A percentile compares a stretch with the other conserved stretches of the same genome.
These are phyloP conservation scores for Pleurotus salmoneostramineus DNA, from an alignment of 768 basidiomycete species.

Conservation along the genomic window DNA sequence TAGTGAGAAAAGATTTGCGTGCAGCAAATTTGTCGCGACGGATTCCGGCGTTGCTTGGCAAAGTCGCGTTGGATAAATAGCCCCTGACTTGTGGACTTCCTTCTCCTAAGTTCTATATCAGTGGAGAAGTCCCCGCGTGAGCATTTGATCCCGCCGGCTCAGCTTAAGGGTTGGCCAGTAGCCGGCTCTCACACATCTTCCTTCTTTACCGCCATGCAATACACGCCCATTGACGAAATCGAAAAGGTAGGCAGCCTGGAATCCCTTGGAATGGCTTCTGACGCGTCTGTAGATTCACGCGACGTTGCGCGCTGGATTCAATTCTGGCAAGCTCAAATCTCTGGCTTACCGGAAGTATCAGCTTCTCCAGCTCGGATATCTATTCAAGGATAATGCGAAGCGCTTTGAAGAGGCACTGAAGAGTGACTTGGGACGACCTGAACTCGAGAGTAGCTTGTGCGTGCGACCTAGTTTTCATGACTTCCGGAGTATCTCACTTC, in stretches of 20 bases:
- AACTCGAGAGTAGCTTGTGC: conserved; percentile 52
- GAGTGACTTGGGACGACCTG: conserved; percentile 61
- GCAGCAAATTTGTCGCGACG: neutral
- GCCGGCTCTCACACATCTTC: conserved; percentile 22
- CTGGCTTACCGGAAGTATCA: conserved; percentile 72
- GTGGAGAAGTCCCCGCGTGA: too few species aligned
- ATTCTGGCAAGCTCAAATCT: conserved; percentile 59
- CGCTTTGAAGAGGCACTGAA: conserved; percentile 56
- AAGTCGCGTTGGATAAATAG: neutral
- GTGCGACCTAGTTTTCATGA: conserved; percentile 1
- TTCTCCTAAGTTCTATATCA: too few species aligned
- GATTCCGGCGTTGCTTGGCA: conserved; percentile 1
- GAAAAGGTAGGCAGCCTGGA: conserved; percentile 30
- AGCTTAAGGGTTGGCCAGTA: neutral
- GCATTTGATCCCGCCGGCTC: too few species aligned
- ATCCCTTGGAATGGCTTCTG: neutral
- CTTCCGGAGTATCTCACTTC: neutral
- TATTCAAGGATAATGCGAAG: conserved; percentile 68
- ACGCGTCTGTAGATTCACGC: conserved; percentile 44
- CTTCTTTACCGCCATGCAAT: conserved; percentile 13
- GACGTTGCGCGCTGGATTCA: conserved; percentile 54
- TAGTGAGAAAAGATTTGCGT: neutral
- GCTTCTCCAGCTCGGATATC: conserved; percentile 68
- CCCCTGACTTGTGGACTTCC: neutral
- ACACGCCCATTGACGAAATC: conserved; percentile 54